A percentile compares a stretch with the other conserved stretches of the same genome.
These are phyloP conservation scores for Phialemonium atrogriseum DNA, from an alignment of 2,329 filamentous ascomycete genomes.

Conservation along the genomic window DNA sequence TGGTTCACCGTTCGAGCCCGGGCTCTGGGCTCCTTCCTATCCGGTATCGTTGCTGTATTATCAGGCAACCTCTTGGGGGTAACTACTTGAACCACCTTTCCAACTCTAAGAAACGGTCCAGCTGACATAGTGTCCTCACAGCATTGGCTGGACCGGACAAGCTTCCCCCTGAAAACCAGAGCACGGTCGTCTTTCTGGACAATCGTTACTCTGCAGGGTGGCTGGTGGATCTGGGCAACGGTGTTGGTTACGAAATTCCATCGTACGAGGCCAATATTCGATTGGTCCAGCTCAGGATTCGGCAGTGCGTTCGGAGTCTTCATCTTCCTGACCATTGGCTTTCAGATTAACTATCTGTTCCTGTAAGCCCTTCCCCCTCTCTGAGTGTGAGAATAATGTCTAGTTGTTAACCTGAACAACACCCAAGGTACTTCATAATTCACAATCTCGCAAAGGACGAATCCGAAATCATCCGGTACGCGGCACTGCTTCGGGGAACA, in stretches of 20 bases:
- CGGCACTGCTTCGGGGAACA: conserved; percentile 59
- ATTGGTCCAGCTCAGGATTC: conserved; percentile 58
- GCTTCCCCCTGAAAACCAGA: conserved; percentile 43
- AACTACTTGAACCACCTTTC: conserved; percentile 17
- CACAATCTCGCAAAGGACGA: conserved; percentile 54
- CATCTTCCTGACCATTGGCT: conserved; percentile 57
- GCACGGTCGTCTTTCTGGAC: conserved; percentile 45
- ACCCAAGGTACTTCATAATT: conserved; percentile 60
- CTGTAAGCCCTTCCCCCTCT: conserved; percentile 29
- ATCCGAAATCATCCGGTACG: conserved; percentile 58
- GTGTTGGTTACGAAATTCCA: conserved; percentile 55
- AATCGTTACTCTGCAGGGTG: conserved; percentile 52
- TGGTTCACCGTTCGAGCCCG: conserved; percentile 65
- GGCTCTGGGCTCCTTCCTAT: conserved; percentile 63
- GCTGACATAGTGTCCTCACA: conserved; percentile 16
- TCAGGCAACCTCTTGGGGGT: conserved; percentile 58
- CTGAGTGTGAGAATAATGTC: background rate
- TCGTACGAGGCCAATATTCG: conserved; percentile 48
- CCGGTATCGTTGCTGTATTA: conserved; percentile 57
- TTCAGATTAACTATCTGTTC: conserved; percentile 68
- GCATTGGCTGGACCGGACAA: conserved; percentile 51
- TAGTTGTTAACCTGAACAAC: no score
- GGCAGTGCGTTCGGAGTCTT: conserved; percentile 60
- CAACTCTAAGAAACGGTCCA: conserved; percentile 10
- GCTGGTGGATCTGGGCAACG: conserved; percentile 66